Conservation (phyloP, 176 grass and related monocot genomes). For the Urochloa ruziziensis region DNA sequence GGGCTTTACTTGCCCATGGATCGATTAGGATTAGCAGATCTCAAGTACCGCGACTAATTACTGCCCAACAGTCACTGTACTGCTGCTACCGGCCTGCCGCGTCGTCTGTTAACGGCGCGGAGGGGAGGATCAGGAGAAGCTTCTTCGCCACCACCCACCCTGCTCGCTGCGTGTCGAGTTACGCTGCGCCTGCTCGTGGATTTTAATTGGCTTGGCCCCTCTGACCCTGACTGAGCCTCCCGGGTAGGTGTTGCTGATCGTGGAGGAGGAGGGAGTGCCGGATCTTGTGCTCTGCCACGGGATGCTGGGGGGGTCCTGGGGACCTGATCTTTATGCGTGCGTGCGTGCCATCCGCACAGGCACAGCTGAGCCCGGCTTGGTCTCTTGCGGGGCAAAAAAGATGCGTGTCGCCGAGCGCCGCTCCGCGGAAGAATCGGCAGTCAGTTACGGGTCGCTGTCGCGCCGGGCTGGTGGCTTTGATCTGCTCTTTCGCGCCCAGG, state of each 20-base stretch:
- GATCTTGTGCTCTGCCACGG: background rate
- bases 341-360: background rate
- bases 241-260: conserved; percentile 3
- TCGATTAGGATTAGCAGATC: background rate
- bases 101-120: no score
- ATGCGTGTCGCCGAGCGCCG: no score
- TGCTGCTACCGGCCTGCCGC: background rate
- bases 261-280: background rate
- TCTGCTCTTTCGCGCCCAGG: background rate
- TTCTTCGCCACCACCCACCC: conserved; percentile 6
- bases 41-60: background rate
- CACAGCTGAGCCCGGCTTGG: background rate
- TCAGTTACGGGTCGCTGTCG: conserved; percentile 13
- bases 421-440: background rate
- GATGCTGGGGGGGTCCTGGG: background rate
- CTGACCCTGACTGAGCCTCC: background rate
- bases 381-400: background rate
- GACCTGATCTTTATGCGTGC: background rate
- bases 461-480: background rate
- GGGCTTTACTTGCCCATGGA: background rate
- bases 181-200: background rate
- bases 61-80: background rate
- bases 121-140: conserved; percentile 3
- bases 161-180: background rate
- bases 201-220: conserved; percentile 17